A percentile compares a stretch with the other conserved stretches of the same genome.
Conservation (phyloP, 140 eudicot species). For the Anethum foeniculum region DNA sequence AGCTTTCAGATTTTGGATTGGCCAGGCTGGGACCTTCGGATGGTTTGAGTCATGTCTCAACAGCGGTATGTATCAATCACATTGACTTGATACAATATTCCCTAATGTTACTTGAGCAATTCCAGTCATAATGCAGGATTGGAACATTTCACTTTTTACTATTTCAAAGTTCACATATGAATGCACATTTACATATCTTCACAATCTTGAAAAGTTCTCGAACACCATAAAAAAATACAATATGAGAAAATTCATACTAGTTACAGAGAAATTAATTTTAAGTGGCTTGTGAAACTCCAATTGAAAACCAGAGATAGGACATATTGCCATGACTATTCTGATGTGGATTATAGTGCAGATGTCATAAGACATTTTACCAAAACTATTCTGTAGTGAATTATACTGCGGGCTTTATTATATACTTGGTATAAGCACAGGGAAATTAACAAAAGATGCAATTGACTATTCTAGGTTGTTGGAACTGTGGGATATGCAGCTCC, state of each 20-base stretch:
- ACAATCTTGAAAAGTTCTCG: not conserved
- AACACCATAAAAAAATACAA: not conserved
- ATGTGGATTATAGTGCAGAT: not conserved
- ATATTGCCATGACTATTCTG: not conserved
- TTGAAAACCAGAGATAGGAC: not conserved
- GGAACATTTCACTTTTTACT: not conserved
- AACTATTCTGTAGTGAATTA: not conserved
- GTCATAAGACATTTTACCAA: not conserved
- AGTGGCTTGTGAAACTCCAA: not conserved
- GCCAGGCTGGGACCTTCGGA: slow-evolving; percentile 90
- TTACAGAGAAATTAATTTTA: not conserved
- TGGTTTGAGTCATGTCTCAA: slow-evolving; percentile 73
- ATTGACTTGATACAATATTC: not conserved
- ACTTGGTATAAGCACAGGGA: not conserved
- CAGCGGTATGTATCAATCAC: slow-evolving; percentile 49
- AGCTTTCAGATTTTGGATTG: slow-evolving; percentile 89
- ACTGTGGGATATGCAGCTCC: slow-evolving; percentile 94
- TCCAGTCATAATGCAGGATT: not conserved
- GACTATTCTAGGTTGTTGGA: slow-evolving; percentile 60
- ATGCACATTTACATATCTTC: not conserved
- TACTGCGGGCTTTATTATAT: not conserved
- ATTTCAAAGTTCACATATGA: not conserved
- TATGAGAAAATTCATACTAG: not conserved
- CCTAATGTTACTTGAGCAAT: not conserved
- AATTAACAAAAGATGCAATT: not conserved